Base-by-base conservation (phyloP, 257 asterid genomes). In the Rehmannia glutinosa region DNA sequence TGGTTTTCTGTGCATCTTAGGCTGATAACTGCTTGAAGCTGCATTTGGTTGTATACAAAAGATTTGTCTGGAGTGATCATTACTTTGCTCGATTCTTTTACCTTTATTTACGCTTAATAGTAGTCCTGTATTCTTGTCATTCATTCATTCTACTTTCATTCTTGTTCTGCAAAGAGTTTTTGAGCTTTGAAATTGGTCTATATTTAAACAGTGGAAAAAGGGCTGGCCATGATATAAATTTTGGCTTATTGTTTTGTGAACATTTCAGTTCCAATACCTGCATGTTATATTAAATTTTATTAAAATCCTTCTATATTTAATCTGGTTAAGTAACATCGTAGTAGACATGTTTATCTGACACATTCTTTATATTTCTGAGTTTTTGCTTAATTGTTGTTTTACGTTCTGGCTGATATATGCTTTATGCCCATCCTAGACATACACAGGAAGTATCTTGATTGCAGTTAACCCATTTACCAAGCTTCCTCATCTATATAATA, bases 391-490 rank as follows among this genome's bases (percentile, higher is more conserved):
- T 21, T 32, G 39, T 32, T 52, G 28, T 59, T 35, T 64, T 42
- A 17, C 20, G 13, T 69, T 51, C 24, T 68, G 33, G 39, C 82
- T 86, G 62, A 76, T 75, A 15, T 60, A 67, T 69, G 56, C 62
- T 75, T 64, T 73, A 53, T 66, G 6, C 56, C 69, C 51, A 42
- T 55, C 42, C 71, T 77, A 92, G 98, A 92, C 98, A 61, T 92
- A 92, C 83, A 92, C 98, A 1, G 98, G 98, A 76, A 87, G 97
- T 77, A 92, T 92, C 66, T 77, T 92, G 81, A 92, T 92, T 75
- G 98, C 98, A 47, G 97, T 92, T 43, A 92, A 92, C 59, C 98
- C 98, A 25, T 92, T 92, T 67, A 89, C 98, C 64, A 92, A 92
- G 85, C 96, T 92, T 76, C 98, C 97, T 56, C 98, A 92, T 80